These are phyloP conservation scores for Rhodotorula mucilaginosa DNA, from an alignment of 1,284 basidiomycete genomes.

Conservation along the genomic window DNA sequence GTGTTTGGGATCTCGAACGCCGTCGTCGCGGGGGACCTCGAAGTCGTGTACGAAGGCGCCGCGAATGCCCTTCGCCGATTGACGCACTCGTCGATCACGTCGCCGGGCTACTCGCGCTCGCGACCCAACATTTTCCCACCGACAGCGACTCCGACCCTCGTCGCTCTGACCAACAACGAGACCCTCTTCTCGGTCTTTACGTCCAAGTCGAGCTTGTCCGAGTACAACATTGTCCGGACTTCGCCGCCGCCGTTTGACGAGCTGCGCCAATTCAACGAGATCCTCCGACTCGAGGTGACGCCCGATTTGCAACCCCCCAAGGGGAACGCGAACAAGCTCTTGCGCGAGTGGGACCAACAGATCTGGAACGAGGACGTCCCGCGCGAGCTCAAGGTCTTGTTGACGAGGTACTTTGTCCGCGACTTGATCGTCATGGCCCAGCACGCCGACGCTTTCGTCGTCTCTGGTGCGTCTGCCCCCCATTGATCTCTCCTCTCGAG, in stretches of 20 bases:
- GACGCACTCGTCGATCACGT: conserved; percentile 17
- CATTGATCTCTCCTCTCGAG: not conserved
- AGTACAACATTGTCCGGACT: conserved; percentile 18
- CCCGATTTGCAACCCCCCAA: not conserved
- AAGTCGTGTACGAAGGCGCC: conserved; percentile 11
- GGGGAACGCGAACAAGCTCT: conserved; percentile 1
- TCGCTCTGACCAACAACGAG: conserved; percentile 24
- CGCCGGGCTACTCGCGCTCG: conserved; percentile 33
- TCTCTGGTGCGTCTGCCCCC: conserved; percentile 21
- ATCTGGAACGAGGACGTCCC: conserved; percentile 27
- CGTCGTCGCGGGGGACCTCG: conserved; percentile 6
- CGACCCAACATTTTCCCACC: conserved; percentile 30
- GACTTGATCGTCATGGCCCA: conserved; percentile 28
- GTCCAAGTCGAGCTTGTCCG: not conserved
- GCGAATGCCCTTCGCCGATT: conserved; percentile 26
- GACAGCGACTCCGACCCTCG: conserved; percentile 15
- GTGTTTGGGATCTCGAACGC: conserved; percentile 2
- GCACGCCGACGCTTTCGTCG: conserved; percentile 38
- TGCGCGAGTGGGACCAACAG: conserved; percentile 23
- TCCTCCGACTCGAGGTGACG: conserved; percentile 16
- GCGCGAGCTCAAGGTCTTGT: conserved; percentile 12
- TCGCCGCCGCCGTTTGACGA: conserved; percentile 13
- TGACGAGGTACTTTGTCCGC: conserved; percentile 33
- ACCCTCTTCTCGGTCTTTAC: conserved; percentile 6
- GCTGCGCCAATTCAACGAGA: conserved; percentile 17